These are phyloP conservation scores for Phtheirospermum japonicum DNA, from an alignment of 257 asterid genomes.

Conservation along the genomic window DNA sequence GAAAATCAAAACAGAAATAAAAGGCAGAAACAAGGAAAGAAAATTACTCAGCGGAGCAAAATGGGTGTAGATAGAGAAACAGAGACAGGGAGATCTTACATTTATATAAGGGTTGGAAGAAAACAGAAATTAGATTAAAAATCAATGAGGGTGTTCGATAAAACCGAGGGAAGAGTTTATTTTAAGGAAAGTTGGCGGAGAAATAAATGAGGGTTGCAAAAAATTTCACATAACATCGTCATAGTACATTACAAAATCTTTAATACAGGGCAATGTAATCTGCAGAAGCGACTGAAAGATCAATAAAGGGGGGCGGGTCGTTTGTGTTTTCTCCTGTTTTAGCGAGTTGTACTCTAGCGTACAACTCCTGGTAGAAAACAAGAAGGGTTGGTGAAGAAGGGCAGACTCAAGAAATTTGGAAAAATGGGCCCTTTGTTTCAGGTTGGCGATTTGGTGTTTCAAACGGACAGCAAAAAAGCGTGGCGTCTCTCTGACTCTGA, in stretches of 20 bases:
- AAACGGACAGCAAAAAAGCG: too few relatives aligned
- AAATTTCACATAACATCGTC: conserved; percentile 24
- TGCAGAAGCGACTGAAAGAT: too few relatives aligned
- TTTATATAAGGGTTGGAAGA: conserved; percentile 13
- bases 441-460: too few relatives aligned
- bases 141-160: conserved; percentile 29
- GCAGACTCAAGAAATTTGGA: conserved; percentile 7
- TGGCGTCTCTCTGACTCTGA: neutral
- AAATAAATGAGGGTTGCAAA: conserved; percentile 26
- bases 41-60: conserved; percentile 2
- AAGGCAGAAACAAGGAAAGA: conserved; percentile 4
- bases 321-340: conserved; percentile 12
- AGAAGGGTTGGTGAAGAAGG: conserved; percentile 30
- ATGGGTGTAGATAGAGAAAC: conserved; percentile 17
- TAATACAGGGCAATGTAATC: conserved; percentile 18
- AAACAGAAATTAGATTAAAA: conserved; percentile 13
- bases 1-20: neutral
- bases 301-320: too few relatives aligned
- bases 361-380: conserved; percentile 23
- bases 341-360: conserved; percentile 27
- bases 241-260: neutral
- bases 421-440: neutral
- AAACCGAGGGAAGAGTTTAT: conserved; percentile 34
- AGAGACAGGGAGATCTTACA: conserved; percentile 29
- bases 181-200: conserved; percentile 37